These are phyloP conservation scores for Vicia sativa DNA, from an alignment of 306 rosid species.

Conservation along the genomic window DNA sequence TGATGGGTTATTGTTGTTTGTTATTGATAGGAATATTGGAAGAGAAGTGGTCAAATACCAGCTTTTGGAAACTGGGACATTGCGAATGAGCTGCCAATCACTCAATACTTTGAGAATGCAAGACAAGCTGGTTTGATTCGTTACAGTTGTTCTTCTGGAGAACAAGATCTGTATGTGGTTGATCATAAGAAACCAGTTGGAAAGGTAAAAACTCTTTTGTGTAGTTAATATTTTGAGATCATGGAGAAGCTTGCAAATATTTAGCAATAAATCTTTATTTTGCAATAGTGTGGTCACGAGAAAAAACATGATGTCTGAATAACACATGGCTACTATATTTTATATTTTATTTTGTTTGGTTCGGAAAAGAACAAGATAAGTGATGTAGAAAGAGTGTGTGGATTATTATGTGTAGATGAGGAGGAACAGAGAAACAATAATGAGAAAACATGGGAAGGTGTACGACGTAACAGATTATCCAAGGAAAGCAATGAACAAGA, in stretches of 20 bases:
- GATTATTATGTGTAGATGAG: slow-evolving; percentile 23
- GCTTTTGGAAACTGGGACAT: slow-evolving; percentile 95
- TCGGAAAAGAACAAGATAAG: too few species aligned
- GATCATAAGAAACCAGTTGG: slow-evolving; percentile 48
- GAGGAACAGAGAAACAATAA: slow-evolving; percentile 38
- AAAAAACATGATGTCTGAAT: slow-evolving; percentile 11
- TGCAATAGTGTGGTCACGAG: slow-evolving; percentile 10
- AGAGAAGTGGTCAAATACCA: slow-evolving; percentile 81
- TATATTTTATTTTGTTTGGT: too few species aligned
- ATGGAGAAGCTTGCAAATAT: too few species aligned
- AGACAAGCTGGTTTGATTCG: slow-evolving; percentile 66
- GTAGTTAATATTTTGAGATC: too few species aligned
- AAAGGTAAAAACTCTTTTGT: slow-evolving; percentile 43
- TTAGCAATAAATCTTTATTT: neutral
- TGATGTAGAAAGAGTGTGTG: too few species aligned
- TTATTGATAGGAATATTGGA: slow-evolving; percentile 44
- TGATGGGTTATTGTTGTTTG: neutral
- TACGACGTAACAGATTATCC: slow-evolving; percentile 48
- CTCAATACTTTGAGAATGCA: slow-evolving; percentile 90
- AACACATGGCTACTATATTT: too few species aligned
- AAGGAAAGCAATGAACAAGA: too few species aligned
- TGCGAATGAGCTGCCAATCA: slow-evolving; percentile 78
- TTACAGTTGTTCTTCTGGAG: slow-evolving; percentile 46
- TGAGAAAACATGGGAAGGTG: slow-evolving; percentile 54
- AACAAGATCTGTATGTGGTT: slow-evolving; percentile 65